Conservation (phyloP, 805 yeast species). For the Limtongia smithiae region DNA sequence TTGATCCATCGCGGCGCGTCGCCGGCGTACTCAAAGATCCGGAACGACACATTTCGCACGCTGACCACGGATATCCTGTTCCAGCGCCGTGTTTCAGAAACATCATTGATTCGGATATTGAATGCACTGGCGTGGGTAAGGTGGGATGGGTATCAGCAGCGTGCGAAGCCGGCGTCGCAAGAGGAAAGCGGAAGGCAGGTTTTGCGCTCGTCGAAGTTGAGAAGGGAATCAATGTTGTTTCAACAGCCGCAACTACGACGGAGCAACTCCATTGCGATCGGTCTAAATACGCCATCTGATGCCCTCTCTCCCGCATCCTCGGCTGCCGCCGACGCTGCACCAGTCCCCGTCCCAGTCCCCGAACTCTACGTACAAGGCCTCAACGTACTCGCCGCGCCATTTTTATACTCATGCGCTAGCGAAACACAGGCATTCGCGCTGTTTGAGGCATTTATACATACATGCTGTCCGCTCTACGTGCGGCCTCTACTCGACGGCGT, state of each 20-base stretch:
- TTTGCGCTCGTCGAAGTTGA: background rate
- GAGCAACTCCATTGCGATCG: no score
- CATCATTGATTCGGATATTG: conserved; percentile 60
- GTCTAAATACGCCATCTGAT: no score
- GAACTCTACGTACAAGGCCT: conserved; percentile 80
- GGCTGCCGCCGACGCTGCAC: conserved; percentile 32
- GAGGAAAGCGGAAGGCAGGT: background rate
- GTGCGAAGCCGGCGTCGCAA: conserved; percentile 20
- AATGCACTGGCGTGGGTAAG: conserved; percentile 59
- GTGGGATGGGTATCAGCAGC: conserved; percentile 13
- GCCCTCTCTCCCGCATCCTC: background rate
- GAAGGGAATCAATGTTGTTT: conserved; percentile 4
- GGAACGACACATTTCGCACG: conserved; percentile 83
- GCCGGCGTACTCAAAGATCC: conserved; percentile 60
- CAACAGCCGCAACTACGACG: no score
- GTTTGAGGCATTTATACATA: conserved; percentile 57
- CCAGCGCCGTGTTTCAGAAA: conserved; percentile 64
- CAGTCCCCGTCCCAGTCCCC: conserved; percentile 7
- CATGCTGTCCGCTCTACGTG: conserved; percentile 72
- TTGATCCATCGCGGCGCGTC: conserved; percentile 58
- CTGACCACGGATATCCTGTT: conserved; percentile 69
- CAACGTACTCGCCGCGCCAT: conserved; percentile 82
- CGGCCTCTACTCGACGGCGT: conserved; percentile 77
- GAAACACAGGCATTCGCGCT: conserved; percentile 84
- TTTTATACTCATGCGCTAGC: conserved; percentile 66